A percentile compares a stretch with the other conserved stretches of the same genome.
phyloP scores from a whole-genome alignment of 1,139 yeast species.

The Blastobotrys serpentis region DNA sequence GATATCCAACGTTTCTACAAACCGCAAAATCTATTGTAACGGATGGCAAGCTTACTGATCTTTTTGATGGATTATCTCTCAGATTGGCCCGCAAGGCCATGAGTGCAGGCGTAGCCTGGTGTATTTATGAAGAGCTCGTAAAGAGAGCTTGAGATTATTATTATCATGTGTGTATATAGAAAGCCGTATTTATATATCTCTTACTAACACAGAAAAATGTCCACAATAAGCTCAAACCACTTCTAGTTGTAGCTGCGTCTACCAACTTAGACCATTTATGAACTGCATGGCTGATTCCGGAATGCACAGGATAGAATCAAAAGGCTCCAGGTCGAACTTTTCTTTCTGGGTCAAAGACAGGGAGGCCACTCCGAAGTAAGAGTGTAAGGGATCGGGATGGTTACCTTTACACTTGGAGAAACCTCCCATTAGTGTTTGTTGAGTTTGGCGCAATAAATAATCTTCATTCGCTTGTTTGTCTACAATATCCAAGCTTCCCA shows the following conservation, averaged over 20 bases:
- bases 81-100: conserved; percentile 82
- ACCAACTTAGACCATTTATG: conserved; percentile 19
- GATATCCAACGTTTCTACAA: conserved; percentile 41
- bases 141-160: conserved; percentile 13
- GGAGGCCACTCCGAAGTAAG: conserved; percentile 42
- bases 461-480: conserved; percentile 42
- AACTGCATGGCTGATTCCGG: conserved; percentile 23
- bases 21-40: conserved; percentile 44
- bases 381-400: conserved; percentile 53
- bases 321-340: conserved; percentile 20
- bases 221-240: too few relatives aligned
- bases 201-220: background rate
- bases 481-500: conserved; percentile 40
- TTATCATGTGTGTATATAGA: conserved; percentile 8
- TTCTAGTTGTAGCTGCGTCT: too few relatives aligned
- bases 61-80: conserved; percentile 82
- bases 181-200: background rate
- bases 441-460: conserved; percentile 61
- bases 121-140: conserved; percentile 85
- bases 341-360: conserved; percentile 30
- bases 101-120: conserved; percentile 96
- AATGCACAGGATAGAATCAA: conserved; percentile 31
- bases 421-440: conserved; percentile 71
- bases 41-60: conserved; percentile 60
- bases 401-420: conserved; percentile 65